These are phyloP conservation scores for Salvia miltiorrhiza DNA, from an alignment of 257 asterid species.

Conservation along the genomic window DNA sequence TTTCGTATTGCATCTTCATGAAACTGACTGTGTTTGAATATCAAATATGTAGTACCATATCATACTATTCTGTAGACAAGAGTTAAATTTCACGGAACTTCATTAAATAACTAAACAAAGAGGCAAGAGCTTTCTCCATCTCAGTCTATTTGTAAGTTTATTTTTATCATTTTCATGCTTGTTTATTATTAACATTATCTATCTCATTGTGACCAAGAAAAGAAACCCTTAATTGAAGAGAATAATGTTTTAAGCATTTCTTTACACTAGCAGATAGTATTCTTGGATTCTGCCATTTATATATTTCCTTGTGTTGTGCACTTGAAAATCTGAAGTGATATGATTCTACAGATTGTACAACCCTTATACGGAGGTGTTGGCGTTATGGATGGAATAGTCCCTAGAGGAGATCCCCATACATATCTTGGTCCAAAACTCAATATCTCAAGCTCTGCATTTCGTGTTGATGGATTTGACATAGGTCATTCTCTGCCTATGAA, in stretches of 20 bases:
- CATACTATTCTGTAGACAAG: not conserved
- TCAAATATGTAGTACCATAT: constrained; percentile 2
- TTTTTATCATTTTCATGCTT: not conserved
- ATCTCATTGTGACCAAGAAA: not conserved
- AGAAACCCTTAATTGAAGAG: not conserved
- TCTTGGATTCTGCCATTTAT: not conserved
- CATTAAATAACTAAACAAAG: not conserved
- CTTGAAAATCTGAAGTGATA: constrained; percentile 22
- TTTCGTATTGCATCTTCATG: constrained; percentile 7
- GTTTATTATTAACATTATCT: not conserved
- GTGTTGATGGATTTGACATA: constrained; percentile 6
- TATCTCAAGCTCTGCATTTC: constrained; percentile 18
- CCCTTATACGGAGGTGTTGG: constrained; percentile 36
- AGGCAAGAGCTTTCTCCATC: not conserved
- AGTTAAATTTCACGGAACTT: not conserved
- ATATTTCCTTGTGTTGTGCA: not conserved
- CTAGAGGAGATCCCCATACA: constrained; percentile 29
- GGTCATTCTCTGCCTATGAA: constrained; percentile 7
- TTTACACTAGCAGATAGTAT: not conserved
- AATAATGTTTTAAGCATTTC: not conserved
- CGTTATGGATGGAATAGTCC: constrained; percentile 26
- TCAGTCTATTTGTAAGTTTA: not conserved
- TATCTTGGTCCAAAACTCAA: constrained; percentile 27
- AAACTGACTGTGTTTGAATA: not conserved
- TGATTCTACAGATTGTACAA: constrained; percentile 42